These are phyloP conservation scores for Choiromyces venosus DNA, from an alignment of 495 filamentous ascomycete species.

Conservation along the genomic window DNA sequence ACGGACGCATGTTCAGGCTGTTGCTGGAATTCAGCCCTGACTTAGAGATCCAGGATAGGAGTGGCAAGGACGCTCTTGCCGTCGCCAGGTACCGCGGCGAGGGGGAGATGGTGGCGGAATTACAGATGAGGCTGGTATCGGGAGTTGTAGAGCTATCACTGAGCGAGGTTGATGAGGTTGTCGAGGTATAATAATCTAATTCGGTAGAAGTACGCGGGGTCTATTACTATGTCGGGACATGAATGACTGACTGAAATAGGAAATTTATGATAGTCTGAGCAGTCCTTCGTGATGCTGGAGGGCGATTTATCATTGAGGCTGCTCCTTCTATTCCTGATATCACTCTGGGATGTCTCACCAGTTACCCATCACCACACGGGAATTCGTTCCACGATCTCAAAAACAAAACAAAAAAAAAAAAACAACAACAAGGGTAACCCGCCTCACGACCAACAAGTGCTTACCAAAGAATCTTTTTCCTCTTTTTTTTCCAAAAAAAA, in stretches of 20 bases:
- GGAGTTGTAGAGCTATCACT: background rate
- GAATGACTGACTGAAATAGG: background rate
- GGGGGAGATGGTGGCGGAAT: background rate
- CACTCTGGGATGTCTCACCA: background rate
- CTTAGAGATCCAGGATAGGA: background rate
- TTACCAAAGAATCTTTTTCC: background rate
- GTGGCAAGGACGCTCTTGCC: background rate
- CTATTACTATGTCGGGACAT: background rate
- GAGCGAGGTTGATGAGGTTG: slow-evolving; percentile 2
- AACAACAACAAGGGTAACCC: background rate
- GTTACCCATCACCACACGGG: background rate
- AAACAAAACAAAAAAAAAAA: background rate
- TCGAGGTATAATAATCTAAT: background rate
- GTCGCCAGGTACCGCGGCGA: background rate
- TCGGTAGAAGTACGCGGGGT: background rate
- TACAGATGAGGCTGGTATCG: background rate
- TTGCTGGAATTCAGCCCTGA: background rate
- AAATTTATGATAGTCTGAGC: background rate
- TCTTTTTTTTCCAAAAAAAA: background rate
- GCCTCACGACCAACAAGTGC: background rate
- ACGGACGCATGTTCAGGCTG: background rate
- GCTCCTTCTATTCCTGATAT: background rate
- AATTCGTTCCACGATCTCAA: background rate
- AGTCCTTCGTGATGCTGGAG: background rate
- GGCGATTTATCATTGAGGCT: background rate